Evolutionary conservation across 768 basidiomycete species (phyloP), one percentile per base, ranked within the genome.

Genomic region (Sarcomyxa edulis): DNA sequence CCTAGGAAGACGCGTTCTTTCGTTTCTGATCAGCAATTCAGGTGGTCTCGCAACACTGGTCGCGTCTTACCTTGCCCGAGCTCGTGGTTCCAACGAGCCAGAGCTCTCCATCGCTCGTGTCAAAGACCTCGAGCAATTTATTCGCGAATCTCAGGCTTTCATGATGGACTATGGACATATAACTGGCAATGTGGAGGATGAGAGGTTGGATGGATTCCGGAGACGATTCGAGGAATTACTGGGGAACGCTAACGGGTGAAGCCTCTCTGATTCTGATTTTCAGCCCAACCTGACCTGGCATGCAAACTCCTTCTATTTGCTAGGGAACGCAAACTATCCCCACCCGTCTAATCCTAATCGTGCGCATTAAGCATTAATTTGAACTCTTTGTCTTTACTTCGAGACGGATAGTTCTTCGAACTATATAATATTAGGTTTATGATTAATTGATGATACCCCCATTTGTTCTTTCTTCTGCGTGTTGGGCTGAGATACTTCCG

Each of bases 51-150:
- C 83, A 3, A 88, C 84, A 0, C 15, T 86, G 14, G 70, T 80
- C 10, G 83, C 84, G 12, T 80, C 83, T 2, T 87, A 81, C 55
- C 66, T 88, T 18, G 85, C 84, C 3, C 75, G 78, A 9, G 68
- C 73, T 18, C 74, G 83, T 19, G 81, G 83, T 8, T 77, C 81
- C 0, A 73, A 74, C 25, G 84, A 87, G 47, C 85, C 85, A 2
- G 81, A 86, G 44, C 36, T 69, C n/a, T 82, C 81, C 1, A 63
- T 68, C 21, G 53, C 61, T 3, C 71, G 75, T 8, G 65, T 65
- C 4, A 76, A 78, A 44, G 78, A 81, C 41, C 64, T 87, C 2
- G 78, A 84, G 16, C 70, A 77, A 15, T 88, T 78, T 47, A 60
- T 86, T 18, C 78, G 84, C 19, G 78, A 84, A 45, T 66, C 68